A percentile compares a stretch with the other conserved stretches of the same genome.
phyloP scores from a whole-genome alignment of 768 basidiomycete species.

The Leccinum longicurvipes region DNA sequence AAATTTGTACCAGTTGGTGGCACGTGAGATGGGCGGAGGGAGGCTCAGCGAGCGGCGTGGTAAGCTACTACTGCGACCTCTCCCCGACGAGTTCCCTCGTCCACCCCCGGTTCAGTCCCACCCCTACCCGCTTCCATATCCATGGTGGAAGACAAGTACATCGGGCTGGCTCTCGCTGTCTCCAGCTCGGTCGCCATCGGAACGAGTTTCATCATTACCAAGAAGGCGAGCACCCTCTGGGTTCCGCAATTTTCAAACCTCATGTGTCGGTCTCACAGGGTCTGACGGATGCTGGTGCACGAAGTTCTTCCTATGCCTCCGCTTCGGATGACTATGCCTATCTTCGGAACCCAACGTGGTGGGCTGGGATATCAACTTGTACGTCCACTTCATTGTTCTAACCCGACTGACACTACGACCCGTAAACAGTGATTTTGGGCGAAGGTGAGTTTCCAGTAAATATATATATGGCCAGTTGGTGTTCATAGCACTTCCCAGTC shows the following conservation, averaged over 20 bases:
- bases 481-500: slow-evolving; percentile 37
- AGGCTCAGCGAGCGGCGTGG: background rate
- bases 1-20: slow-evolving; percentile 12
- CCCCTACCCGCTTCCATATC: slow-evolving; percentile 4
- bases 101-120: slow-evolving; percentile 1
- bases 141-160: slow-evolving; percentile 93
- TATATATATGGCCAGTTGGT: background rate
- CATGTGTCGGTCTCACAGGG: slow-evolving; percentile 51
- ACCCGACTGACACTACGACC: slow-evolving; percentile 5
- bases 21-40: slow-evolving; percentile 18
- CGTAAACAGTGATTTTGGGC: slow-evolving; percentile 79
- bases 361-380: slow-evolving; percentile 93
- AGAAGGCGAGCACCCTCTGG: slow-evolving; percentile 64
- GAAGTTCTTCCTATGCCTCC: slow-evolving; percentile 44
- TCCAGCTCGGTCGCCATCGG: slow-evolving; percentile 86
- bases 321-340: slow-evolving; percentile 86
- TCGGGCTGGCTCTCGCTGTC: slow-evolving; percentile 87
- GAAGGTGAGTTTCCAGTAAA: slow-evolving; percentile 59
- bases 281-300: slow-evolving; percentile 76
- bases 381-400: slow-evolving; percentile 36
- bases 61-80: slow-evolving; percentile 3
- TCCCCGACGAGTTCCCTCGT: slow-evolving; percentile 4
- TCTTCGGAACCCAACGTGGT: slow-evolving; percentile 92
- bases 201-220: slow-evolving; percentile 97
- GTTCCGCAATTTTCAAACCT: slow-evolving; percentile 6